Conservation (phyloP, 2,329 filamentous ascomycete genomes). For the Venturia carpophila region DNA sequence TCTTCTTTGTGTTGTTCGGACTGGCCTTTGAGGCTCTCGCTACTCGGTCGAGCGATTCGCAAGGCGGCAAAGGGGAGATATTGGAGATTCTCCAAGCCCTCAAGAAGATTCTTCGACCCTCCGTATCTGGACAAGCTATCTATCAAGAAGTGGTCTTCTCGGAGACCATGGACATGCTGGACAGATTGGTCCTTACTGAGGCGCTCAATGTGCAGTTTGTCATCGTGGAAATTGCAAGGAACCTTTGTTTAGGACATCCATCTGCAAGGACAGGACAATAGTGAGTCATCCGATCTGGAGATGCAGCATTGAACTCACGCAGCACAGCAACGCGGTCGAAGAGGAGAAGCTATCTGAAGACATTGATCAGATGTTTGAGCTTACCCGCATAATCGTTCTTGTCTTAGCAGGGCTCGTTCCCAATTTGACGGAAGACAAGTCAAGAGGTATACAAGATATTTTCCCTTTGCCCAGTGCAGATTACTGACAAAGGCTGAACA, state of each 20-base stretch:
- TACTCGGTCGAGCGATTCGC: slow-evolving; percentile 64
- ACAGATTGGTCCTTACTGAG: slow-evolving; percentile 86
- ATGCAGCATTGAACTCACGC: slow-evolving; percentile 18
- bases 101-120: slow-evolving; percentile 89
- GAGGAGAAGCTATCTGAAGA: slow-evolving; percentile 86
- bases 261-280: slow-evolving; percentile 66
- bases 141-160: slow-evolving; percentile 94
- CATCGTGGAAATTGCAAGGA: slow-evolving; percentile 88
- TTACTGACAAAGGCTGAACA: slow-evolving; percentile 26
- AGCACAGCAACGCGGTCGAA: slow-evolving; percentile 28
- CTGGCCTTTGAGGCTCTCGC: slow-evolving; percentile 94
- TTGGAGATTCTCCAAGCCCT: slow-evolving; percentile 83
- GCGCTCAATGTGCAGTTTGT: slow-evolving; percentile 80
- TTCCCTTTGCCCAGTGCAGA: background rate
- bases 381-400: slow-evolving; percentile 91
- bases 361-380: slow-evolving; percentile 94
- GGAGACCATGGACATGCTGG: slow-evolving; percentile 92
- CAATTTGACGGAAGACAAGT: slow-evolving; percentile 57
- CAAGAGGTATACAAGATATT: slow-evolving; percentile 21
- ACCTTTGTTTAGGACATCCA: slow-evolving; percentile 82
- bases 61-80: slow-evolving; percentile 63
- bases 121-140: slow-evolving; percentile 91
- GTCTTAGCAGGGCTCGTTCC: slow-evolving; percentile 83
- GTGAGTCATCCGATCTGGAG: slow-evolving; percentile 30
- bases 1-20: slow-evolving; percentile 97